Conservation (phyloP, 495 filamentous ascomycete genomes). For the Ascobolus immersus region DNA sequence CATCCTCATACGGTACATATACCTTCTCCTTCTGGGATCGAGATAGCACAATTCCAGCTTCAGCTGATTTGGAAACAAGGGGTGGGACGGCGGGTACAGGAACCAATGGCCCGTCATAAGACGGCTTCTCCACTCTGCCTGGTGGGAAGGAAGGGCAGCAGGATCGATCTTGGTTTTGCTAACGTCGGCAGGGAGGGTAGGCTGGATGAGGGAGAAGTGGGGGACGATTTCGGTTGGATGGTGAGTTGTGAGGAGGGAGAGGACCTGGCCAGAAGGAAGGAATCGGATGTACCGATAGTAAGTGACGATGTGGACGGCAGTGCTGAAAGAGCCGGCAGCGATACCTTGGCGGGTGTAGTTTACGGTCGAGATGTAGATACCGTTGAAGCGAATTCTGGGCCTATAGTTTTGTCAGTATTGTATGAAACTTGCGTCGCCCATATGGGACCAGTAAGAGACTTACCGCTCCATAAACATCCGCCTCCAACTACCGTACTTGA, state of each 20-base stretch:
- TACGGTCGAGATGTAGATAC: constrained; percentile 83
- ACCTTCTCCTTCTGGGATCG: constrained; percentile 46
- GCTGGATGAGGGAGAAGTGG: constrained; percentile 32
- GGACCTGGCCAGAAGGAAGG: constrained; percentile 63
- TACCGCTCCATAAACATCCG: no score
- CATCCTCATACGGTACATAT: constrained; percentile 58
- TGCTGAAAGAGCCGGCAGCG: constrained; percentile 29
- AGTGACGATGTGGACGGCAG: constrained; percentile 82
- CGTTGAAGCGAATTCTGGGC: constrained; percentile 76
- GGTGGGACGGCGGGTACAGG: constrained; percentile 13
- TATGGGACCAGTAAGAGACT: no score
- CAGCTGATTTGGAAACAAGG: constrained; percentile 19
- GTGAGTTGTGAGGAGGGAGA: constrained; percentile 49
- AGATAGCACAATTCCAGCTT: constrained; percentile 49
- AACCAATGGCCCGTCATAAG: constrained; percentile 20
- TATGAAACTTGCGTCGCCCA: no score
- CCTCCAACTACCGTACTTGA: constrained; percentile 25
- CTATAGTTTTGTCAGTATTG: no score
- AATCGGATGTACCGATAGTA: constrained; percentile 94
- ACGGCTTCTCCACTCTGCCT: constrained; percentile 16
- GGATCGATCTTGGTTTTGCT: constrained; percentile 12
- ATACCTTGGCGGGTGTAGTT: constrained; percentile 68
- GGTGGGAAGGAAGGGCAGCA: constrained; percentile 16
- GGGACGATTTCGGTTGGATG: constrained; percentile 71
- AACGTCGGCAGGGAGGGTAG: constrained; percentile 9